Base-by-base conservation (phyloP, 1,284 basidiomycete genomes). In the Nidula niveotomentosa region DNA sequence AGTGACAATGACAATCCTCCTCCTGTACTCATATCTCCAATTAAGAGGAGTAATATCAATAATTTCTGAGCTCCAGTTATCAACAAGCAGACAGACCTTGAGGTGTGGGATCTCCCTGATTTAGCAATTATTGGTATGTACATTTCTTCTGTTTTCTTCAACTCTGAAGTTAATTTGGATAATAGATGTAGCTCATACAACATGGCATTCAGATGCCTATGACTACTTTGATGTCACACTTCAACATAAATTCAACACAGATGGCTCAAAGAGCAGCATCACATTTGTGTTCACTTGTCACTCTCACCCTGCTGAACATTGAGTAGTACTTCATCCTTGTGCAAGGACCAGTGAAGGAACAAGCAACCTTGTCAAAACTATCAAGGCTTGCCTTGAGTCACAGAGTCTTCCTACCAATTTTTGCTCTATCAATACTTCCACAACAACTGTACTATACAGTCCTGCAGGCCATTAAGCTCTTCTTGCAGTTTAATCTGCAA, bases 401-500 rank as follows among this genome's bases (percentile, higher is more conserved):
- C 44, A 46, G 44, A 17, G 44, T n/a, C 9, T 46, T 9, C 9
- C 9, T 9, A 10, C 44, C 9, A 12, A n/a, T 9, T 9, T n/a
- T n/a, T n/a, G 18, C 9, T 46, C 44, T 46, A 9, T 17, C 12
- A 46, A 46, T n/a, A 46, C 12, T n/a, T 46, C 12, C 36, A 39
- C 8, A 9, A 46, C 18, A 18, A 18, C 18, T 17, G 9, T 18
- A n/a, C 44, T 9, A n/a, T 46, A n/a, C 18, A n/a, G 13, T 46
- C 13, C 12, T 9, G 44, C 44, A 46, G 18, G 13, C 10, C 45
- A 47, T 23, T 10, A 1, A 47, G 45, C 13, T 15, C 45, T 47
- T 17, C 49, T 59, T 49, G 58, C 55, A 8, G 10, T 59, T 5
- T 43, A 44, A 0, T 57, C 51, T 30, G 52, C 56, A 0, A 44